Conservation (phyloP, 75 land plant species). For the Gnetum montanum region DNA sequence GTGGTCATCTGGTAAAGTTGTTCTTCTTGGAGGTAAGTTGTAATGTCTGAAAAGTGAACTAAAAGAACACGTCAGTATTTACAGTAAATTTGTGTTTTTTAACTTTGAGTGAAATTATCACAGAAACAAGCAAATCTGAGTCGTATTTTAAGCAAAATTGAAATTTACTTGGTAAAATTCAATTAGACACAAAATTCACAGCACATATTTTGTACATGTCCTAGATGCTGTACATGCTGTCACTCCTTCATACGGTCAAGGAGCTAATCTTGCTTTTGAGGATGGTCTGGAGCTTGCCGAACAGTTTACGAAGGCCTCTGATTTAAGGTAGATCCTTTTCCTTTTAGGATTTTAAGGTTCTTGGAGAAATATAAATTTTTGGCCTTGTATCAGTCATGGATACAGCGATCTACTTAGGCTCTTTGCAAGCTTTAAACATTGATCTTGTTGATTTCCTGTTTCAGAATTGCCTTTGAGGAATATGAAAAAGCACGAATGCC, state of each 20-base stretch:
- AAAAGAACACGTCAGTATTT: not conserved
- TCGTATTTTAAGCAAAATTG: too few relatives aligned
- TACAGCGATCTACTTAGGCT: too few relatives aligned
- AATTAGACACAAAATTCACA: too few relatives aligned
- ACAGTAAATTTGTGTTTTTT: not conserved
- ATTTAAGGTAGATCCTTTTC: constrained; percentile 12
- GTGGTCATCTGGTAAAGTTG: constrained; percentile 28
- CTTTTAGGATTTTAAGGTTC: too few relatives aligned
- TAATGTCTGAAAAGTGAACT: not conserved
- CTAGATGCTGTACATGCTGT: constrained; percentile 61
- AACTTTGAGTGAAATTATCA: not conserved
- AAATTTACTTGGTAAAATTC: too few relatives aligned
- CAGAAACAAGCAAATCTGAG: too few relatives aligned
- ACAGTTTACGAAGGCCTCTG: constrained; percentile 17
- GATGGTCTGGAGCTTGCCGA: constrained; percentile 42
- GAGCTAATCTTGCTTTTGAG: constrained; percentile 46
- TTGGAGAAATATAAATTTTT: too few relatives aligned
- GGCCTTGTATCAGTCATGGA: too few relatives aligned
- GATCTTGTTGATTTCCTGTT: not conserved
- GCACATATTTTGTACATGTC: not conserved
- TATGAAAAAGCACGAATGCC: constrained; percentile 28
- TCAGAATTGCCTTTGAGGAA: constrained; percentile 26
- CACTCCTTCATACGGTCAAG: constrained; percentile 42
- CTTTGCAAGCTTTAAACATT: too few relatives aligned
- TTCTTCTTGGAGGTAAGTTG: constrained; percentile 29